Evolutionary conservation across 2,329 filamentous ascomycete genomes (phyloP).

Genomic region (Cladosporium sp.): DNA sequence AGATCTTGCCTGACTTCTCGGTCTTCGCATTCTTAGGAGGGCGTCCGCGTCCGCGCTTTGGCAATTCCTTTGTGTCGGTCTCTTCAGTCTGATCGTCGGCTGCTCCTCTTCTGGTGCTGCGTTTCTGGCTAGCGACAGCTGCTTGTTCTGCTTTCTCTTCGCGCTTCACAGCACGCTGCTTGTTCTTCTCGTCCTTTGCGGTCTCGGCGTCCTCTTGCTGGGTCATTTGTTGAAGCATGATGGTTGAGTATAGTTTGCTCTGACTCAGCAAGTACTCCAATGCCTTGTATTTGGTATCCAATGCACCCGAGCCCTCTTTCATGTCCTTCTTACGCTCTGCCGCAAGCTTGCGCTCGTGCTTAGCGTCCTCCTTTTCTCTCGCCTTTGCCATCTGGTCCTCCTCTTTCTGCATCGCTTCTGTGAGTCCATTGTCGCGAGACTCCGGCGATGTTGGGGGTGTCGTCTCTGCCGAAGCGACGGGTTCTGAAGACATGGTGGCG

Average conservation of each 20-base stretch:
- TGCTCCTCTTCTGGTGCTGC: slow-evolving; percentile 43
- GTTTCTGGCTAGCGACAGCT: slow-evolving; percentile 48
- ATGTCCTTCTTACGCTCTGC: slow-evolving; percentile 49
- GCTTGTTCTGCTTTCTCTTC: slow-evolving; percentile 50
- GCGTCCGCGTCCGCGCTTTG: slow-evolving; percentile 34
- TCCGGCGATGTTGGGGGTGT: slow-evolving; percentile 40
- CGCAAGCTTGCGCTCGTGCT: slow-evolving; percentile 46
- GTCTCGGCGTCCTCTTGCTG: slow-evolving; percentile 51
- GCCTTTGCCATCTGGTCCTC: slow-evolving; percentile 47
- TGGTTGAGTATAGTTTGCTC: slow-evolving; percentile 53
- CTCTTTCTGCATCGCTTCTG: slow-evolving; percentile 46
- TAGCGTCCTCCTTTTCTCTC: slow-evolving; percentile 47
- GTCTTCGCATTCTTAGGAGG: slow-evolving; percentile 37
- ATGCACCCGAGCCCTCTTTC: slow-evolving; percentile 45
- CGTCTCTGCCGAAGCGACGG: slow-evolving; percentile 18
- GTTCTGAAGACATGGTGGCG: slow-evolving; percentile 17
- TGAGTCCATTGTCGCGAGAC: slow-evolving; percentile 32
- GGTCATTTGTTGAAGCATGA: slow-evolving; percentile 56
- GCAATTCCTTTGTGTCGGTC: slow-evolving; percentile 11
- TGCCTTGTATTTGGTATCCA: slow-evolving; percentile 54
- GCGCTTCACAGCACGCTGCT: slow-evolving; percentile 46
- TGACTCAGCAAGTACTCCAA: slow-evolving; percentile 54
- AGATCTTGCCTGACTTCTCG: slow-evolving; percentile 49
- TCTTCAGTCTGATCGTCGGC: slow-evolving; percentile 27
- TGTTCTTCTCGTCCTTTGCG: slow-evolving; percentile 46